Evolutionary conservation across 768 basidiomycete species (phyloP), one percentile per base, ranked within the genome.

Genomic region (Plicaturopsis crispa): DNA sequence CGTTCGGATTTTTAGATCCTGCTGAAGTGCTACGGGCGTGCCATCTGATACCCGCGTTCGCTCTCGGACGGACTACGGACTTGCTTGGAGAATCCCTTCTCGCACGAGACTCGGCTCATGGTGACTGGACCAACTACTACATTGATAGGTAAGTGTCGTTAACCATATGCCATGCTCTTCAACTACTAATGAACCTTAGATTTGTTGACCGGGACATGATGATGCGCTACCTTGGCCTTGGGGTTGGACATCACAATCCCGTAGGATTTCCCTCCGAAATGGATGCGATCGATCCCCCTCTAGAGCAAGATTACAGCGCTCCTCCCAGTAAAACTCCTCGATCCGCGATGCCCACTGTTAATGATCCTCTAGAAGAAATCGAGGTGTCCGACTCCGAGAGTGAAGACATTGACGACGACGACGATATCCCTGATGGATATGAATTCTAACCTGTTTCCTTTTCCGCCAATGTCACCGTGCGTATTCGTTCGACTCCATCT

Each of bases 1-100:
- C 60, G 0, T 68, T 66, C 40, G 53, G 60, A 0, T 68, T 69
- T 41, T 14, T 69, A 0, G 57, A 66, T 41, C 64, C 64, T 1
- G 34, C 31, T 0, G 42, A 53, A 0, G 52, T 67, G 1, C 44
- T 67, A 2, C 45, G 52, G 1, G 54, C 39, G 0, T 47, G 48
- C 10, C 62, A 68, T 23, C 36, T 67, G 1, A 62, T 66, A 8
- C 66, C 65, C 1, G 49, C 41, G 0, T 69, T 61, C 33, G 31
- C 37, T 4, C 41, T 52, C 35, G 52, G 52, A 3, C 8, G 22
- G 16, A 44, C 44, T 1, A 6, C 24, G 4, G 24, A 26, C 6
- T 39, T 49, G 6, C n/a, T 46, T 8, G 11, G 14, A 16, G n/a
- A 35, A 5, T 19, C 23, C n/a, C 13, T 8, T 47, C 14, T 11